A percentile compares a stretch with the other conserved stretches of the same genome.
Conservation (phyloP, 2,329 filamentous ascomycete species). For the Penicillium occitanis region DNA sequence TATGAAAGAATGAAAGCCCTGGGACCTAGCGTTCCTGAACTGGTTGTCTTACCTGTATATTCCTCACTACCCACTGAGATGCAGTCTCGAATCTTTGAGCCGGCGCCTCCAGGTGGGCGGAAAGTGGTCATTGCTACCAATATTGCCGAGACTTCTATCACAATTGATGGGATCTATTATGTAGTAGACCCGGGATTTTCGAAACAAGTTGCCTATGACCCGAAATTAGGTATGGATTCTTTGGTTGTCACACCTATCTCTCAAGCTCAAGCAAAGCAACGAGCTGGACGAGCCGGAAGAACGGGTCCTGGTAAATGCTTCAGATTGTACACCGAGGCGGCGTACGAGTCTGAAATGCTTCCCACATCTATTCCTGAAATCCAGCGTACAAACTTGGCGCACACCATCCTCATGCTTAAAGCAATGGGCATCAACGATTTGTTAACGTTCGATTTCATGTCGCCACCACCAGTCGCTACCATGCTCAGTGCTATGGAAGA, state of each 20-base stretch:
- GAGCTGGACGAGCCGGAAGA: conserved; percentile 86
- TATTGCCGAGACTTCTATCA: conserved; percentile 96
- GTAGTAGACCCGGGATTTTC: conserved; percentile 97
- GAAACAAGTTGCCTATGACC: conserved; percentile 96
- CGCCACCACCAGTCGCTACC: conserved; percentile 93
- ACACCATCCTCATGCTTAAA: conserved; percentile 95
- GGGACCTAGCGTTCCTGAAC: conserved; percentile 83
- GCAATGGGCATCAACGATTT: conserved; percentile 99
- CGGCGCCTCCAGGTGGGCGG: conserved; percentile 76
- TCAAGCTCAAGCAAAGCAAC: conserved; percentile 92
- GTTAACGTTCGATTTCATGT: conserved; percentile 98
- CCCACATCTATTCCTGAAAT: conserved; percentile 96
- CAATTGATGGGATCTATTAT: conserved; percentile 96
- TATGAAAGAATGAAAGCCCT: conserved; percentile 95
- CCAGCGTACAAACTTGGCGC: conserved; percentile 86
- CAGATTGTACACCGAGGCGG: conserved; percentile 89
- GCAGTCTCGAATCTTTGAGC: conserved; percentile 92
- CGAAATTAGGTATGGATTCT: conserved; percentile 96
- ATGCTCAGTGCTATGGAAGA: conserved; percentile 97
- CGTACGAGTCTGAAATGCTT: conserved; percentile 95
- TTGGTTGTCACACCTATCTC: conserved; percentile 94
- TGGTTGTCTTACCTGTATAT: conserved; percentile 95
- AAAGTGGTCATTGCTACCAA: conserved; percentile 99
- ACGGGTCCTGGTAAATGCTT: conserved; percentile 97
- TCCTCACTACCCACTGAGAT: conserved; percentile 86